These are phyloP conservation scores for Yamadazyma songkhlaensis DNA, from an alignment of 1,139 yeast genomes.

Conservation along the genomic window DNA sequence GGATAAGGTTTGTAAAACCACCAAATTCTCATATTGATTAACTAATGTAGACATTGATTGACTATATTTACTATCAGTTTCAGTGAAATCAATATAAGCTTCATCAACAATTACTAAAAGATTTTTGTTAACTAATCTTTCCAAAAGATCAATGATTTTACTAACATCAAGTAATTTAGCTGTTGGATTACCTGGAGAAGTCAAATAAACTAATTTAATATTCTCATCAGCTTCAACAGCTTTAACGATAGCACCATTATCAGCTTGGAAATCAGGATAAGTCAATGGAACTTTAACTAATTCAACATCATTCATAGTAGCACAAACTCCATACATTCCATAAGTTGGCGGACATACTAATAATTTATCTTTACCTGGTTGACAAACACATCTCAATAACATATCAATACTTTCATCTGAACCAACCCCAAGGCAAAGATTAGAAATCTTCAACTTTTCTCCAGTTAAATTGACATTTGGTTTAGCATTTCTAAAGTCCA, in stretches of 20 bases:
- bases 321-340: constrained; percentile 94
- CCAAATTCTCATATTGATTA: constrained; percentile 75
- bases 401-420: constrained; percentile 96
- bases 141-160: constrained; percentile 50
- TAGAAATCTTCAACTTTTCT: constrained; percentile 51
- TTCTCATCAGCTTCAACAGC: constrained; percentile 52
- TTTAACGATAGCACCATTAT: constrained; percentile 53
- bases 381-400: constrained; percentile 78
- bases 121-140: constrained; percentile 51
- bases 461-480: constrained; percentile 24
- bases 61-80: constrained; percentile 15
- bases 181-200: constrained; percentile 99
- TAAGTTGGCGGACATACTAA: constrained; percentile 93
- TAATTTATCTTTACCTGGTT: constrained; percentile 79
- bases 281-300: constrained; percentile 66
- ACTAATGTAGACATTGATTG: constrained; percentile 81
- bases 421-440: constrained; percentile 92
- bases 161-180: constrained; percentile 57
- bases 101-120: constrained; percentile 90
- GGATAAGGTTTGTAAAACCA: constrained; percentile 87
- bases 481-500: constrained; percentile 63
- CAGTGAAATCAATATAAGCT: constrained; percentile 87
- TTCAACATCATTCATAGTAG: constrained; percentile 82
- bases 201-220: constrained; percentile 75
- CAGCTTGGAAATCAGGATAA: constrained; percentile 62